Conservation (phyloP, 768 basidiomycete genomes). For the Lactifluus volemus region DNA sequence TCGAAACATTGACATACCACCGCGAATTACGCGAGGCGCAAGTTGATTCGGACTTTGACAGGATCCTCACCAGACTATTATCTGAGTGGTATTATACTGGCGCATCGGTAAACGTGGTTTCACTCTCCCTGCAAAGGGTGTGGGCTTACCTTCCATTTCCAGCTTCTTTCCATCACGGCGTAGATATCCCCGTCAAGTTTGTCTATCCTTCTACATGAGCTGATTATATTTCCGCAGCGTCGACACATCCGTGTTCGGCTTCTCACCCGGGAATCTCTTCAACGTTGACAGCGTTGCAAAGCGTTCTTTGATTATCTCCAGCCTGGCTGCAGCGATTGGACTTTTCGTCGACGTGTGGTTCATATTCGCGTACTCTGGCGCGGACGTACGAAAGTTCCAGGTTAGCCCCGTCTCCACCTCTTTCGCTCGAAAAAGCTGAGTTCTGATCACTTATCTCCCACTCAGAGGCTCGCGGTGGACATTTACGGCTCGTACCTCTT, state of each 20-base stretch:
- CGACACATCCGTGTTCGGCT: slow-evolving; percentile 54
- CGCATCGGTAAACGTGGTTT: background rate
- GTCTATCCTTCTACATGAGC: background rate
- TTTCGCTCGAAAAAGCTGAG: background rate
- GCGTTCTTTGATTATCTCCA: slow-evolving; percentile 38
- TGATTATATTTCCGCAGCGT: slow-evolving; percentile 24
- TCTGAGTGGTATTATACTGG: slow-evolving; percentile 33
- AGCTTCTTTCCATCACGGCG: slow-evolving; percentile 58
- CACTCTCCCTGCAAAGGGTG: slow-evolving; percentile 32
- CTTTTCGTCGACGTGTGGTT: slow-evolving; percentile 59
- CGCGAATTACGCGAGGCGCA: slow-evolving; percentile 42
- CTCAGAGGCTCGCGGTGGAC: slow-evolving; percentile 42
- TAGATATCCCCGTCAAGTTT: slow-evolving; percentile 24
- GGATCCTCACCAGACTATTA: slow-evolving; percentile 38
- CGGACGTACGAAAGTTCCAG: slow-evolving; percentile 42
- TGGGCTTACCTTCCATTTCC: slow-evolving; percentile 7
- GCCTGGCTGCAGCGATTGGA: slow-evolving; percentile 38
- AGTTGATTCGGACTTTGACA: slow-evolving; percentile 42
- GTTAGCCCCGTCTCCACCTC: slow-evolving; percentile 30
- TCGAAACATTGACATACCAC: slow-evolving; percentile 50
- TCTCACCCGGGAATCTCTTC: slow-evolving; percentile 43
- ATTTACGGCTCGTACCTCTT: slow-evolving; percentile 55
- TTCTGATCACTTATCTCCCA: background rate
- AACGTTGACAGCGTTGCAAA: slow-evolving; percentile 38
- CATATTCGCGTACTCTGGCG: slow-evolving; percentile 51